Evolutionary conservation across 768 basidiomycete species (phyloP).

Genomic region (Termitomyces sp.): DNA sequence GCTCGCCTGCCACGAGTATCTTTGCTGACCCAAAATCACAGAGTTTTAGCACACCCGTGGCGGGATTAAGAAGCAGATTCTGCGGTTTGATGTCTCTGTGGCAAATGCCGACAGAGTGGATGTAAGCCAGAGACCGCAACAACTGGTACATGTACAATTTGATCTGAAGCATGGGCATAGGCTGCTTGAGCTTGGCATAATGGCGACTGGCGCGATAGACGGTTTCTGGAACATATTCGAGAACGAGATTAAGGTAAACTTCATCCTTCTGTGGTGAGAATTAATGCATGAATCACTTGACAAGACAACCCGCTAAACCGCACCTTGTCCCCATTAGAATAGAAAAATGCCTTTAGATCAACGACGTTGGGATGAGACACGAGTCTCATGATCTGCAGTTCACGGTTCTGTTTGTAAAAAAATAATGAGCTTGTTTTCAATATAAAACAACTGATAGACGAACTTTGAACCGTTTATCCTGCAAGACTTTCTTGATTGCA

Average conservation of each 20-base stretch:
- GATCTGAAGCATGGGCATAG: constrained; percentile 99
- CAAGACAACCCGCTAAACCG: constrained; percentile 18
- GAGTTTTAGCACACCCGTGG: constrained; percentile 93
- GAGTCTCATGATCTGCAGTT: constrained; percentile 98
- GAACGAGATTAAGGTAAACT: constrained; percentile 98
- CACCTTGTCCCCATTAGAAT: constrained; percentile 99
- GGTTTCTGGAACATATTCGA: constrained; percentile 99
- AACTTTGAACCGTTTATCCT: constrained; percentile 99
- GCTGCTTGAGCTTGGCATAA: constrained; percentile 99
- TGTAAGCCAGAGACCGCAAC: constrained; percentile 96
- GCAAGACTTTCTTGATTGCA: constrained; percentile 99
- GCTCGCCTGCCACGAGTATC: constrained; percentile 96
- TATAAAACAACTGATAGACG: constrained; percentile 17
- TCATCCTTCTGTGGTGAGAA: constrained; percentile 82
- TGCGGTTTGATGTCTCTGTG: constrained; percentile 99
- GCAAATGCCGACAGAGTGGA: constrained; percentile 98
- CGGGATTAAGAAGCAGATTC: constrained; percentile 95
- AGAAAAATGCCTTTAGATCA: constrained; percentile 97
- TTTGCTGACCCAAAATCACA: constrained; percentile 99
- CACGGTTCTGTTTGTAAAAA: constrained; percentile 81
- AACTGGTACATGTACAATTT: constrained; percentile 99
- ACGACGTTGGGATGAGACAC: constrained; percentile 98
- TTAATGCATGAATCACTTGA: constrained; percentile 6
- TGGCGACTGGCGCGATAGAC: constrained; percentile 98
- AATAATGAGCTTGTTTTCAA: constrained; percentile 1